A percentile compares a stretch with the other conserved stretches of the same genome.
Conservation (phyloP, 495 filamentous ascomycete genomes). For the Aspergillus sclerotioniger region DNA sequence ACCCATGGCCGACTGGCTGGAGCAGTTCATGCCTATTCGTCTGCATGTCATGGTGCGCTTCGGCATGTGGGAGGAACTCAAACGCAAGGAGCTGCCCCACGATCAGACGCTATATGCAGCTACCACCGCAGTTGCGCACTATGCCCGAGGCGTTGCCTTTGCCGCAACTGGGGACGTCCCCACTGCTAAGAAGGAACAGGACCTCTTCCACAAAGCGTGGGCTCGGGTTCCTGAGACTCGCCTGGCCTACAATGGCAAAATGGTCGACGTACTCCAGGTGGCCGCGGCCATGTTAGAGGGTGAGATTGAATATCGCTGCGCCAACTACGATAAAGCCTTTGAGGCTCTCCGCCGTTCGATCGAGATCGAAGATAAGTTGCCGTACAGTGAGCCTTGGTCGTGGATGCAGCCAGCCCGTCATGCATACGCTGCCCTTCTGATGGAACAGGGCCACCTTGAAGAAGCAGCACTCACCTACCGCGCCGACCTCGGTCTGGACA, state of each 20-base stretch:
- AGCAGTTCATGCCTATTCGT: constrained; percentile 58
- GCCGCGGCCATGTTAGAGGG: constrained; percentile 63
- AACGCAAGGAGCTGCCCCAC: constrained; percentile 42
- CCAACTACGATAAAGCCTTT: constrained; percentile 54
- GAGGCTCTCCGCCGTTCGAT: constrained; percentile 50
- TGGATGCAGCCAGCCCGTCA: constrained; percentile 71
- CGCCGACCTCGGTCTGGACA: constrained; percentile 59
- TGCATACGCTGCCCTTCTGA: constrained; percentile 60
- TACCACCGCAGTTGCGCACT: constrained; percentile 58
- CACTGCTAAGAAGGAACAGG: constrained; percentile 42
- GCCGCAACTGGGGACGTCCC: constrained; percentile 50
- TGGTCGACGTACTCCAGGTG: constrained; percentile 53
- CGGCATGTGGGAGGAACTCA: constrained; percentile 59
- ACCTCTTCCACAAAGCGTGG: constrained; percentile 44
- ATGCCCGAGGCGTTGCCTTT: constrained; percentile 59
- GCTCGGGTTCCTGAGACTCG: constrained; percentile 41
- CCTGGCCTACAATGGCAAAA: constrained; percentile 62
- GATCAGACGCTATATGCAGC: constrained; percentile 56
- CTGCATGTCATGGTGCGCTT: constrained; percentile 64
- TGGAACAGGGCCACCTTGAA: constrained; percentile 58
- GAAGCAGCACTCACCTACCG: constrained; percentile 56
- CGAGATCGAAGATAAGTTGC: constrained; percentile 52
- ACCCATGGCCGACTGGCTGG: constrained; percentile 65
- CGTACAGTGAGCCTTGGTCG: constrained; percentile 66
- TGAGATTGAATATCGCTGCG: constrained; percentile 62